Percentiles rank a stretch among this genome's conserved stretches.
These are phyloP conservation scores for Plasmopara halstedii DNA, from an alignment of 352 stramenopile genomes.

Conservation along the genomic window DNA sequence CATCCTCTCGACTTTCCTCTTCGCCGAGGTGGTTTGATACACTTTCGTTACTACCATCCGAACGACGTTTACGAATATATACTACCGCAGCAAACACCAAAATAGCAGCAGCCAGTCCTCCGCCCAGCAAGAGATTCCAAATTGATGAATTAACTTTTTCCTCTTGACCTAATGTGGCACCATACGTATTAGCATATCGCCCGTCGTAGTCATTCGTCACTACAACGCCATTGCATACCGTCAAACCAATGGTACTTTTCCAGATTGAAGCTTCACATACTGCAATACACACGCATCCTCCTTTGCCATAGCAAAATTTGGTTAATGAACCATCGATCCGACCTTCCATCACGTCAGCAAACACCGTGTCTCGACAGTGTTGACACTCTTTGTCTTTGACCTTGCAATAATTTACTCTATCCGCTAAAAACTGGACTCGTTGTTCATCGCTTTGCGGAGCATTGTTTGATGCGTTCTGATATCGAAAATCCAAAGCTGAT, in stretches of 20 bases:
- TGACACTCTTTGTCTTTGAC: slow-evolving; percentile 25
- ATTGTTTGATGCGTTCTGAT: slow-evolving; percentile 24
- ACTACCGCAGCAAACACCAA: slow-evolving; percentile 24
- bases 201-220: slow-evolving; percentile 17
- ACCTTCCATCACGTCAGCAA: slow-evolving; percentile 25
- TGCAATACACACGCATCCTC: slow-evolving; percentile 31
- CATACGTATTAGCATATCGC: slow-evolving; percentile 21
- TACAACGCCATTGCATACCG: slow-evolving; percentile 23
- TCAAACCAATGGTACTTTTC: slow-evolving; percentile 19
- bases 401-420: slow-evolving; percentile 31
- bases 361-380: slow-evolving; percentile 15
- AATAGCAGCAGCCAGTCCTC: slow-evolving; percentile 24
- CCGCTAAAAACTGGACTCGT: slow-evolving; percentile 32
- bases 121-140: slow-evolving; percentile 15
- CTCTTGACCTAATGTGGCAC: slow-evolving; percentile 1
- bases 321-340: slow-evolving; percentile 27
- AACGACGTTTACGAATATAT: slow-evolving; percentile 14
- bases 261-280: slow-evolving; percentile 34
- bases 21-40: too few species aligned
- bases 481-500: slow-evolving; percentile 11
- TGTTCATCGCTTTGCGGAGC: slow-evolving; percentile 19
- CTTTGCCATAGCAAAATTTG: slow-evolving; percentile 29
- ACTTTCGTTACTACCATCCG: slow-evolving; percentile 7
- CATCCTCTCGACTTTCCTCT: too few species aligned
- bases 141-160: slow-evolving; percentile 3